These are phyloP conservation scores for Aspergillus kassunensis DNA, from an alignment of 495 filamentous ascomycete species.

Conservation along the genomic window DNA sequence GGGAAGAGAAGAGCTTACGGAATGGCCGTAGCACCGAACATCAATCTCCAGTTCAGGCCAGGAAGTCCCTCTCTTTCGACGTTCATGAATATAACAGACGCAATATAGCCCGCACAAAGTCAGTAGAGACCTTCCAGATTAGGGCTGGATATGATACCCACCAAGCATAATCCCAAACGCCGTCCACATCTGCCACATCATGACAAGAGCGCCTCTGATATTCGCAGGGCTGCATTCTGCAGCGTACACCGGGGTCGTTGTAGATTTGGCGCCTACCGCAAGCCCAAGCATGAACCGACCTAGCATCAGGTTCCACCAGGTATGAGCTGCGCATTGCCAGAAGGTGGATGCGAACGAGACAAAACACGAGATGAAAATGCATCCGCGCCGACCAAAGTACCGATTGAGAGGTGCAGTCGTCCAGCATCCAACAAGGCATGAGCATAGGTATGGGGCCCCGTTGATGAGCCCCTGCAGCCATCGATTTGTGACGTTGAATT, in stretches of 20 bases:
- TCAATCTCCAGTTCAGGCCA: slow-evolving; percentile 40
- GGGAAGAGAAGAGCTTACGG: slow-evolving; percentile 5
- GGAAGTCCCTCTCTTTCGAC: slow-evolving; percentile 43
- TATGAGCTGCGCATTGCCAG: slow-evolving; percentile 44
- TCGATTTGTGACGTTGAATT: slow-evolving; percentile 15
- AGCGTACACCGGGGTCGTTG: slow-evolving; percentile 54
- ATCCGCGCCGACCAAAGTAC: slow-evolving; percentile 53
- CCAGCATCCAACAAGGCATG: slow-evolving; percentile 46
- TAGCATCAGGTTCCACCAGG: slow-evolving; percentile 50
- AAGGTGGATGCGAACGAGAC: slow-evolving; percentile 45
- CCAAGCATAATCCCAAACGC: slow-evolving; percentile 81
- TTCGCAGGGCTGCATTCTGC: slow-evolving; percentile 54
- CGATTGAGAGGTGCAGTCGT: slow-evolving; percentile 55
- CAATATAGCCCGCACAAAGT: slow-evolving; percentile 53
- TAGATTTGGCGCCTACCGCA: slow-evolving; percentile 57
- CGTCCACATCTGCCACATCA: slow-evolving; percentile 64
- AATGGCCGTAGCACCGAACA: slow-evolving; percentile 47
- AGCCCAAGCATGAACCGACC: slow-evolving; percentile 57
- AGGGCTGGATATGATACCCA: slow-evolving; percentile 30
- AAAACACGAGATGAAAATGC: slow-evolving; percentile 52
- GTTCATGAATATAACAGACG: slow-evolving; percentile 61
- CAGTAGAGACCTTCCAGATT: not conserved
- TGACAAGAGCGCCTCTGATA: slow-evolving; percentile 57
- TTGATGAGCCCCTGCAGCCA: slow-evolving; percentile 50
- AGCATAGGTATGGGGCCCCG: slow-evolving; percentile 43